Evolutionary conservation across 306 rosid genomes (phyloP), one percentile per base, ranked within the genome.

Genomic region (Alnus rubra): DNA sequence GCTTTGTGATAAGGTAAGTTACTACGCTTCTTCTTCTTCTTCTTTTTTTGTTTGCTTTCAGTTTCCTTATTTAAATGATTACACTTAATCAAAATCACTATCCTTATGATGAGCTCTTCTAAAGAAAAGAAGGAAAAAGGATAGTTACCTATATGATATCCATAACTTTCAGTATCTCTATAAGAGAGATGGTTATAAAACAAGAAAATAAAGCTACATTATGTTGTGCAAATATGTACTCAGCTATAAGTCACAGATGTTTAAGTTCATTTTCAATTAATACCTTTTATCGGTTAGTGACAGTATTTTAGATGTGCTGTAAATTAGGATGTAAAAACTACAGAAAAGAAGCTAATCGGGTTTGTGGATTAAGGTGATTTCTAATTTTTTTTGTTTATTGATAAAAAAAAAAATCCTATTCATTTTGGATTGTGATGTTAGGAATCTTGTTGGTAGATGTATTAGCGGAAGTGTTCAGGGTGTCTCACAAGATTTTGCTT

Each of bases 1-100:
- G 89, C 98, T 95, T 70, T 95, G 98, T 73, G 98, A 95, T 79
- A 95, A 95, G 91, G 98, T 95, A 86, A 44, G 73, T 77, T 37
- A 73, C 76, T 82, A 51, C 74, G 37, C 50, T 56, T 19, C 73
- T 23, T 47, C 7, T 45, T 16, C 33, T 14, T 23, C 28, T 23
- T 23, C 28, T 23, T 5, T 50, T 51, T 47, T 0, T 2, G 9
- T 2, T 55, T 39, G 52, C 16, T 45, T 16, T 45, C 53, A 52
- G 81, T 73, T 76, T 74, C 39, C 19, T 85, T 82, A 44, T 78
- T 79, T 58, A 50, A 48, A 35, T 47, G 60, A n/a, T 53, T 65
- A 19, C 30, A 4, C 45, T 47, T 63, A 23, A 50, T 74, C 45
- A 67, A 75, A 48, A 18, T 37, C 45, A 42, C 45, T 82, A 59